These are phyloP conservation scores for Pichia californica DNA, from an alignment of 805 yeast species.

Conservation along the genomic window DNA sequence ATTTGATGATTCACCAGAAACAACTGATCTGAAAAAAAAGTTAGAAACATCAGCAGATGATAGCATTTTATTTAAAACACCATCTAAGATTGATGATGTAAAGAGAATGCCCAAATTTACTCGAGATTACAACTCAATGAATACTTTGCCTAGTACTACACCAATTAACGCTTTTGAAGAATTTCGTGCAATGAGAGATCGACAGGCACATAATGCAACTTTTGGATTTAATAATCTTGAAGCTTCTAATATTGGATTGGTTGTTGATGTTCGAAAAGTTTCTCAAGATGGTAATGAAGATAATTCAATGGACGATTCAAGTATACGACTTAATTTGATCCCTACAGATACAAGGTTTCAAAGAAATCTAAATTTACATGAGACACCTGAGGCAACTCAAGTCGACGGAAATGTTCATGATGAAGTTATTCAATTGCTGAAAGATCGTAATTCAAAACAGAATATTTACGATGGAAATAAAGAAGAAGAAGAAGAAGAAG, in stretches of 20 bases:
- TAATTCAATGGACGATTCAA: conserved; percentile 19
- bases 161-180: conserved; percentile 16
- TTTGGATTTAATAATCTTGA: conserved; percentile 11
- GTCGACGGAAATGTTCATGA: conserved; percentile 18
- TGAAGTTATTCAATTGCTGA: conserved; percentile 15
- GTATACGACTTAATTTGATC: conserved; percentile 19
- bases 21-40: too few relatives aligned
- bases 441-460: conserved; percentile 10
- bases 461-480: conserved; percentile 5
- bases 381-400: conserved; percentile 14
- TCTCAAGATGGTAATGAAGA: conserved; percentile 8
- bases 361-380: background rate
- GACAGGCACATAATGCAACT: background rate
- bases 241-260: conserved; percentile 21
- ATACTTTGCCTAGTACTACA: background rate
- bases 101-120: too few relatives aligned
- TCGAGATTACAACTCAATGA: too few relatives aligned
- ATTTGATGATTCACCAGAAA: conserved; percentile 31
- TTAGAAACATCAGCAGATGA: background rate
- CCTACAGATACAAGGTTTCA: conserved; percentile 1
- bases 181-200: conserved; percentile 21
- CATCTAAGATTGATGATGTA: background rate
- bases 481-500: too few relatives aligned
- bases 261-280: conserved; percentile 15
- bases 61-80: conserved; percentile 2